Evolutionary conservation across 75 land plant genomes (phyloP).

Genomic region (Cupressus sempervirens): DNA sequence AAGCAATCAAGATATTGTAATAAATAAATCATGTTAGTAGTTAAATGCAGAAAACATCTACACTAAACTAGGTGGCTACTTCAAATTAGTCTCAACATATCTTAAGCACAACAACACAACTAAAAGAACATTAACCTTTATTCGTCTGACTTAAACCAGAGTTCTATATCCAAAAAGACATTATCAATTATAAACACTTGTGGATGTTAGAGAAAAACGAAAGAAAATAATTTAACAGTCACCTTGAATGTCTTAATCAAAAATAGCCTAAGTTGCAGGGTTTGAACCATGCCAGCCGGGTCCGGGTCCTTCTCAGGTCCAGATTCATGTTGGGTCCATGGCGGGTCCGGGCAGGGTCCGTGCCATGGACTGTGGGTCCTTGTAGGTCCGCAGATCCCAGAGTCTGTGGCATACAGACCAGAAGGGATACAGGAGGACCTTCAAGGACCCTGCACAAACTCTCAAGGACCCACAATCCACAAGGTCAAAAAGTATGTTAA

Average conservation of each 20-base stretch:
- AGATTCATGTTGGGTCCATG: too few relatives aligned
- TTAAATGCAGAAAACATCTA: constrained; percentile 2
- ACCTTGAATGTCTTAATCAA: background rate
- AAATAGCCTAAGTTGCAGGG: too few relatives aligned
- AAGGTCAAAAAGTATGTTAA: too few relatives aligned
- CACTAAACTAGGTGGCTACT: background rate
- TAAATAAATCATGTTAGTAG: background rate
- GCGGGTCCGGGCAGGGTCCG: too few relatives aligned
- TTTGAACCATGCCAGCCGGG: too few relatives aligned
- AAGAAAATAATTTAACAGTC: background rate
- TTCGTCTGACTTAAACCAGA: background rate
- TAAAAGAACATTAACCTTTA: background rate
- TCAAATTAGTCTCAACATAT: background rate
- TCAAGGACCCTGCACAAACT: too few relatives aligned
- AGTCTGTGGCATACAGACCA: too few relatives aligned
- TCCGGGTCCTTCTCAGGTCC: too few relatives aligned
- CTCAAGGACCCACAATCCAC: too few relatives aligned
- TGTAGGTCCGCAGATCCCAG: too few relatives aligned
- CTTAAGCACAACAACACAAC: background rate
- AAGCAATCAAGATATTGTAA: background rate
- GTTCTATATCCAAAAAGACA: background rate
- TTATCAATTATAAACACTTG: background rate
- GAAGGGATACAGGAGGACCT: too few relatives aligned
- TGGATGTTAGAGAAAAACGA: background rate
- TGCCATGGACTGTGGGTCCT: too few relatives aligned